Evolutionary conservation across 163 green algal species (phyloP).

Genomic region (Coccomyxa subellipsoidea): DNA sequence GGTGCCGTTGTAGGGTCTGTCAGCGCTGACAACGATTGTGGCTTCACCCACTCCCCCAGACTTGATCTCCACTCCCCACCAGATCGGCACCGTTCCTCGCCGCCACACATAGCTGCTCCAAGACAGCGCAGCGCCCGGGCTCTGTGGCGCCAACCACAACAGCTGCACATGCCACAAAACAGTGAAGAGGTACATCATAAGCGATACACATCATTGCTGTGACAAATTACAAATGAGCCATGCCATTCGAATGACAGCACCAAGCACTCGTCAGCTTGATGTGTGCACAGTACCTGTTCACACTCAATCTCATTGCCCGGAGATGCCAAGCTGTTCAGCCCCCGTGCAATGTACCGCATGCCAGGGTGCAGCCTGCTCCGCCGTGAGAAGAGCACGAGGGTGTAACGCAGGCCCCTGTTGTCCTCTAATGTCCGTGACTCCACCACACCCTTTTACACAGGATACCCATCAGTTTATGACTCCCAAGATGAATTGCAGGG

Average conservation of each 20-base stretch:
- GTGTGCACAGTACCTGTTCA: slow-evolving; percentile 57
- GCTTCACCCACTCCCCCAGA: slow-evolving; percentile 83
- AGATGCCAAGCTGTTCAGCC: slow-evolving; percentile 80
- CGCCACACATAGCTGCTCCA: slow-evolving; percentile 76
- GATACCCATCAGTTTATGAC: not conserved
- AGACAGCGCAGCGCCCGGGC: slow-evolving; percentile 8
- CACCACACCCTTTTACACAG: slow-evolving; percentile 72
- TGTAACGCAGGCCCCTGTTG: slow-evolving; percentile 53
- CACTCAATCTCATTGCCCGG: slow-evolving; percentile 82
- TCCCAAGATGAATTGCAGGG: too few species aligned
- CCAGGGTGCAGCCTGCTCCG: slow-evolving; percentile 87
- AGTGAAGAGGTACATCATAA: not conserved
- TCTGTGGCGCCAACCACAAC: not conserved
- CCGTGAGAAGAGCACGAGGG: slow-evolving; percentile 68
- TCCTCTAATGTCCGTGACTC: slow-evolving; percentile 73
- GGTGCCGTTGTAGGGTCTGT: slow-evolving; percentile 77
- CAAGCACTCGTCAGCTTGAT: not conserved
- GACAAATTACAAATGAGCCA: not conserved
- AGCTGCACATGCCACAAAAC: not conserved
- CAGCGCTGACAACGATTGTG: slow-evolving; percentile 74
- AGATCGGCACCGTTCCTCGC: slow-evolving; percentile 93
- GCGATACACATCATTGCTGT: not conserved
- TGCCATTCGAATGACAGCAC: not conserved
- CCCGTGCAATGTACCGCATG: slow-evolving; percentile 88
- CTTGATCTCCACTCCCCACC: slow-evolving; percentile 92